A percentile compares a stretch with the other conserved stretches of the same genome.
phyloP scores from a whole-genome alignment of 352 stramenopile species.

The Peronosclerospora sorghi region DNA sequence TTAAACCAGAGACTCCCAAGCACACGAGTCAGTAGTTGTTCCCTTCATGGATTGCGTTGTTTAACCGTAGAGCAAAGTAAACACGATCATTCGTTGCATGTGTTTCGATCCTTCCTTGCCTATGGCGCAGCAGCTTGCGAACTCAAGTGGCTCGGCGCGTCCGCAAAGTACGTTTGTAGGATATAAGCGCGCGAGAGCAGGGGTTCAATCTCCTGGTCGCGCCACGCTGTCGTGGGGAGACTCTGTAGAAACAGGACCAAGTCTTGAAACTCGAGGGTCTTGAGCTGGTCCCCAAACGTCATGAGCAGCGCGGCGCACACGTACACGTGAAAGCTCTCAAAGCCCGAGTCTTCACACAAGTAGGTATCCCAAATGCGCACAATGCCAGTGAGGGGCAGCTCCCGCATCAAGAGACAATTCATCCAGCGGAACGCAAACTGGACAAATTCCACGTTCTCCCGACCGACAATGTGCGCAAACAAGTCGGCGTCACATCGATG shows the following conservation, averaged over 20 bases:
- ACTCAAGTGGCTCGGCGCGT: slow-evolving; percentile 70
- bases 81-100: too few relatives aligned
- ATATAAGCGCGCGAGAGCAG: slow-evolving; percentile 96
- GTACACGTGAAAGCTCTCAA: slow-evolving; percentile 99
- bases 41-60: too few relatives aligned
- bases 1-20: too few relatives aligned
- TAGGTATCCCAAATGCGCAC: slow-evolving; percentile 99
- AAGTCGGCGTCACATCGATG: slow-evolving; percentile 93
- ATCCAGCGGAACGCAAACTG: slow-evolving; percentile 99
- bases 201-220: slow-evolving; percentile 95
- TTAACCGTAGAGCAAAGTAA: too few relatives aligned
- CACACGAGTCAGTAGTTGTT: too few relatives aligned
- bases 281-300: slow-evolving; percentile 91
- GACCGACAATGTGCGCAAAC: slow-evolving; percentile 89
- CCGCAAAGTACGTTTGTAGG: slow-evolving; percentile 86
- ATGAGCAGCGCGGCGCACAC: slow-evolving; percentile 98
- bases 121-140: slow-evolving; percentile 16
- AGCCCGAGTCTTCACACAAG: slow-evolving; percentile 96
- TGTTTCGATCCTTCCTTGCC: too few relatives aligned
- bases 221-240: slow-evolving; percentile 95
- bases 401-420: slow-evolving; percentile 98
- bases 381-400: slow-evolving; percentile 91
- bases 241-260: slow-evolving; percentile 94
- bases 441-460: slow-evolving; percentile 93
- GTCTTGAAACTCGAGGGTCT: slow-evolving; percentile 95